Base-by-base conservation (phyloP, 257 asterid species). In the Capsicum chinense region DNA sequence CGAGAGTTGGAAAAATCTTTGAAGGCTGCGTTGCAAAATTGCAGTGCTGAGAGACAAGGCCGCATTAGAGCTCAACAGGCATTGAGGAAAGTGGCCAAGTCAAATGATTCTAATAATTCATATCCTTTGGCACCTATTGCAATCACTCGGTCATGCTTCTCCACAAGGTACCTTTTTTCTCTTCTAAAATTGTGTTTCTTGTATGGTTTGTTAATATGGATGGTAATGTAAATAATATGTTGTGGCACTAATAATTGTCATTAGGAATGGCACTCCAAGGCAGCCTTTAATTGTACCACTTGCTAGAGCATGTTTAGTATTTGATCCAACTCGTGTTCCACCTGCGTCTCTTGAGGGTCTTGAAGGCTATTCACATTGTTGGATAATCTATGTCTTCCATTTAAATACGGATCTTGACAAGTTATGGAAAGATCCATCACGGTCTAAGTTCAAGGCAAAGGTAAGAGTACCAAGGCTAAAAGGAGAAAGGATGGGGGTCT, bases 231-330 rank as follows among this genome's bases (percentile, higher is more conserved):
- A 11, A 21, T 26, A 56, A 74, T 84, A 58, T 63, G 56, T 3
- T 60, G 73, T 62, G 26, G 59, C 64, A 5, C 52, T 76, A 60
- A 76, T 33, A 10, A 4, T 59, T 48, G 12, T 37, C 16, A 33
- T 52, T 70, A 60, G 83, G 78, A 97, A 97, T 80, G 98, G 98
- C 86, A 95, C 99, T 52, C 99, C 99, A 57, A 92, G 99, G 83
- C 99, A 97, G 85, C 98, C 99, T 88, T 92, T 97, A 85, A 95
- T 97, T 80, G 98, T 97, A 70, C 97, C 98, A 85, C 97, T 95
- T 83, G 98, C 98, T 56, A 92, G 88, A 89, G 98, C 99, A 83
- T 82, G 93, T 82, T 83, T 95, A 87, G 83, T 83, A 79, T 92
- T 95, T 88, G 93, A 95, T 91, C 63, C 92, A 80, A 26, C 89